These are phyloP conservation scores for Colletotrichum navitas DNA, from an alignment of 2,329 filamentous ascomycete species.

Conservation along the genomic window DNA sequence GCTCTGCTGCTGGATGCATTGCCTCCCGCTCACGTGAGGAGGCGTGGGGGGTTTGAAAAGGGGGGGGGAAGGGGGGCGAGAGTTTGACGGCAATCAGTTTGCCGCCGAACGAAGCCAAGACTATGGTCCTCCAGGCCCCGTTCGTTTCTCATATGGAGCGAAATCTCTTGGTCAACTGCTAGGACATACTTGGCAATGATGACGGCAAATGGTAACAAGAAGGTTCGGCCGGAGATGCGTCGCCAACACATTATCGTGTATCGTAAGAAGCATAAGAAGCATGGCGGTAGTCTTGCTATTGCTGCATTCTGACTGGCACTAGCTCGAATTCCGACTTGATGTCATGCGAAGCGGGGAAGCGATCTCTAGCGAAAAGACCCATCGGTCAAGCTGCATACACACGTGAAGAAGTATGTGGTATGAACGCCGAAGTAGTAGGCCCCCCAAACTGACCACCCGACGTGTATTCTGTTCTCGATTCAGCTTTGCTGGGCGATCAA, in stretches of 20 bases:
- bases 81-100: background rate
- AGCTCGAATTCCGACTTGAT: background rate
- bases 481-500: too few species aligned
- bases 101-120: too few species aligned
- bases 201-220: too few species aligned
- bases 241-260: background rate
- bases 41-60: background rate
- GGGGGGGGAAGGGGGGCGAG: background rate
- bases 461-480: background rate
- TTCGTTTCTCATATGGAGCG: background rate
- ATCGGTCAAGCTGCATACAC: background rate
- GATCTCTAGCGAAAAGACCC: background rate
- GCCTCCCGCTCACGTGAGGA: constrained; percentile 14
- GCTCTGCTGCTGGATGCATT: background rate
- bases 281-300: background rate
- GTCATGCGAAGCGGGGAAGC: background rate
- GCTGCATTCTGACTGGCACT: background rate
- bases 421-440: too few species aligned
- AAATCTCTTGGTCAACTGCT: too few species aligned
- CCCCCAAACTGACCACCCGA: too few species aligned
- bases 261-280: background rate
- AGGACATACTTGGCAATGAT: too few species aligned
- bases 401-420: background rate
- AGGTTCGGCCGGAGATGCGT: background rate
- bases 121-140: background rate